These are phyloP conservation scores for Pseudopyrenochaeta lycopersici DNA, from an alignment of 2,329 filamentous ascomycete species.

Conservation along the genomic window DNA sequence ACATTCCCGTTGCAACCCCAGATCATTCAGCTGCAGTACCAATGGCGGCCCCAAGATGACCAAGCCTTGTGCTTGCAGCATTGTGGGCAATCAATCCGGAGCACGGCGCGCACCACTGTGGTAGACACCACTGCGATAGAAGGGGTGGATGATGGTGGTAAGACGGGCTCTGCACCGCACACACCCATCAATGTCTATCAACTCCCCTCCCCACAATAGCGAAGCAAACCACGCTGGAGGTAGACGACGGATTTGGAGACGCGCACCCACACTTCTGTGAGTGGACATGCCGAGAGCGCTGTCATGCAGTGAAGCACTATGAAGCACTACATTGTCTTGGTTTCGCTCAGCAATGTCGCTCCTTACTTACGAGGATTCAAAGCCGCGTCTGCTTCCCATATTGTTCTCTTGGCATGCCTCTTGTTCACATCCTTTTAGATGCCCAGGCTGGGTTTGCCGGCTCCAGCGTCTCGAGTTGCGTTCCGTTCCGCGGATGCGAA, in stretches of 20 bases:
- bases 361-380: background rate
- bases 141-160: background rate
- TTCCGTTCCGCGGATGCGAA: background rate
- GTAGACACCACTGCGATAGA: background rate
- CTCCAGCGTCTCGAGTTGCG: conserved; percentile 3
- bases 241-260: background rate
- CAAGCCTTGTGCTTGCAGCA: background rate
- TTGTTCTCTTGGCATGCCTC: background rate
- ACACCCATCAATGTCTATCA: background rate
- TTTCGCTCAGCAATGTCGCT: background rate
- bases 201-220: background rate
- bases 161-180: background rate
- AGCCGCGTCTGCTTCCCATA: background rate
- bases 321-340: conserved; percentile 9
- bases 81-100: background rate
- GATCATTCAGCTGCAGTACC: conserved; percentile 1
- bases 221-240: background rate
- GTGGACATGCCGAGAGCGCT: conserved; percentile 3
- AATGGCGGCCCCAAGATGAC: background rate
- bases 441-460: conserved; percentile 1
- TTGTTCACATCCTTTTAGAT: background rate
- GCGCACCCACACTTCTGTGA: background rate
- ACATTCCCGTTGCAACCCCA: conserved; percentile 9
- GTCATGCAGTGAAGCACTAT: conserved; percentile 17
- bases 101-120: background rate